These are phyloP conservation scores for Cercospora sp. DNA, from an alignment of 2,329 filamentous ascomycete species.

Conservation along the genomic window DNA sequence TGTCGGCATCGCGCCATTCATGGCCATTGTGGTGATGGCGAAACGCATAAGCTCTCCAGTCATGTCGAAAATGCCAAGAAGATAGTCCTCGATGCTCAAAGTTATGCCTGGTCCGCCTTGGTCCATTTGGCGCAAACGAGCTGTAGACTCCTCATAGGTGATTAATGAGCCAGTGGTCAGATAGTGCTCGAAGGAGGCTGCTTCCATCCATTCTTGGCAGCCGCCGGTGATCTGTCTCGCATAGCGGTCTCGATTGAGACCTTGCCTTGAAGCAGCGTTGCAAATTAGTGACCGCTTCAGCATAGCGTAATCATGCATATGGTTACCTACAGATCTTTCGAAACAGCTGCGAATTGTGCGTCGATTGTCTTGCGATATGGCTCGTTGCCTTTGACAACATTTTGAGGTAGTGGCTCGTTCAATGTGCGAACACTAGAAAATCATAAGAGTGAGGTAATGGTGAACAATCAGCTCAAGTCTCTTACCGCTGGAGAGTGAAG, in stretches of 20 bases:
- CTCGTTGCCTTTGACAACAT: slow-evolving; percentile 69
- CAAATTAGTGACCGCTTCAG: not conserved
- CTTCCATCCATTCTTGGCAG: slow-evolving; percentile 93
- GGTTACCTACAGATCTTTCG: slow-evolving; percentile 62
- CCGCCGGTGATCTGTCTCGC: slow-evolving; percentile 72
- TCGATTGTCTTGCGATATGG: slow-evolving; percentile 70
- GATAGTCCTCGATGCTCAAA: slow-evolving; percentile 79
- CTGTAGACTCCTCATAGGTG: slow-evolving; percentile 60
- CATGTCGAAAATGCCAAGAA: slow-evolving; percentile 89
- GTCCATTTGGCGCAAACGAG: slow-evolving; percentile 42
- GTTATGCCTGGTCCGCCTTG: slow-evolving; percentile 53
- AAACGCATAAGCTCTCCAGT: slow-evolving; percentile 97
- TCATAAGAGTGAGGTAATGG: slow-evolving; percentile 1
- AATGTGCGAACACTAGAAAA: slow-evolving; percentile 60
- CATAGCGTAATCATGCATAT: not conserved
- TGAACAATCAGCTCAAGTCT: not conserved
- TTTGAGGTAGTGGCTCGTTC: slow-evolving; percentile 63
- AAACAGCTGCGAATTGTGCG: slow-evolving; percentile 66
- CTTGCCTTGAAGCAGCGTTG: slow-evolving; percentile 45
- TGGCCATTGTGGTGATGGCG: slow-evolving; percentile 83
- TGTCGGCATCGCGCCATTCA: slow-evolving; percentile 61
- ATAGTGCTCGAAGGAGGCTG: slow-evolving; percentile 85
- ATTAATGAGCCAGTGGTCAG: slow-evolving; percentile 75
- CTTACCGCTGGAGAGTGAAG: slow-evolving; percentile 76
- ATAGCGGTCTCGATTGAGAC: slow-evolving; percentile 82